These are phyloP conservation scores for Scutellaria barbata DNA, from an alignment of 257 asterid species.

Conservation along the genomic window DNA sequence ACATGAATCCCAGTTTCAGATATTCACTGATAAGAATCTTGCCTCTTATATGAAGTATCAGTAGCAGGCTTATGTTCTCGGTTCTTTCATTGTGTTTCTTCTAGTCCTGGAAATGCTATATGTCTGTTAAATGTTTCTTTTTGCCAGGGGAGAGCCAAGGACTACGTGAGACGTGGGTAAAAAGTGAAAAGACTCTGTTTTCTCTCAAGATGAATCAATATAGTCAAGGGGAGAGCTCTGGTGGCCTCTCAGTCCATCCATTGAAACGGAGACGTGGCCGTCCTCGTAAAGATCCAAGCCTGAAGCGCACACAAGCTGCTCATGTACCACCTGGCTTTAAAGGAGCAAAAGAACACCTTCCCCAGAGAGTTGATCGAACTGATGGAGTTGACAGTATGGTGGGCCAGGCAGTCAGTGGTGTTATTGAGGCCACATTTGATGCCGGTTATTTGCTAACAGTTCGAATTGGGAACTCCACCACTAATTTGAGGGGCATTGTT, in stretches of 20 bases:
- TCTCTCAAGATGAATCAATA: slow-evolving; percentile 45
- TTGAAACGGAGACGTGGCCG: slow-evolving; percentile 57
- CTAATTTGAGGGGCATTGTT: slow-evolving; percentile 74
- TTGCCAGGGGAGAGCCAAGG: slow-evolving; percentile 33
- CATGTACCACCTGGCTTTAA: slow-evolving; percentile 53
- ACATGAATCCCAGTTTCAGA: not conserved
- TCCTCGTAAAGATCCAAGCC: slow-evolving; percentile 54
- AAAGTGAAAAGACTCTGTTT: not conserved
- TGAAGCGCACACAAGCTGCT: slow-evolving; percentile 31
- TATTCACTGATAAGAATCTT: not conserved
- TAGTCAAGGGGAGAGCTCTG: slow-evolving; percentile 51
- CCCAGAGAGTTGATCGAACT: slow-evolving; percentile 38
- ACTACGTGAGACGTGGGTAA: not conserved
- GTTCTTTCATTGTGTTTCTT: slow-evolving; percentile 5
- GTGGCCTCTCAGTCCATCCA: slow-evolving; percentile 41
- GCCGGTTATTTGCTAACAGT: slow-evolving; percentile 83
- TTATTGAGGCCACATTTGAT: slow-evolving; percentile 83
- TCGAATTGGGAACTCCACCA: slow-evolving; percentile 68
- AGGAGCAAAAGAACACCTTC: slow-evolving; percentile 40
- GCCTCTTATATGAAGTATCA: not conserved
- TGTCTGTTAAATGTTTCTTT: slow-evolving; percentile 2
- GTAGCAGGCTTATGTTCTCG: not conserved
- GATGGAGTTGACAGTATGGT: slow-evolving; percentile 45
- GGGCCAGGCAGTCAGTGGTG: slow-evolving; percentile 86
- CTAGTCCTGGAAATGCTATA: not conserved